A percentile compares a stretch with the other conserved stretches of the same genome.
These are phyloP conservation scores for Cadophora malorum DNA, from an alignment of 2,329 filamentous ascomycete species.

Conservation along the genomic window DNA sequence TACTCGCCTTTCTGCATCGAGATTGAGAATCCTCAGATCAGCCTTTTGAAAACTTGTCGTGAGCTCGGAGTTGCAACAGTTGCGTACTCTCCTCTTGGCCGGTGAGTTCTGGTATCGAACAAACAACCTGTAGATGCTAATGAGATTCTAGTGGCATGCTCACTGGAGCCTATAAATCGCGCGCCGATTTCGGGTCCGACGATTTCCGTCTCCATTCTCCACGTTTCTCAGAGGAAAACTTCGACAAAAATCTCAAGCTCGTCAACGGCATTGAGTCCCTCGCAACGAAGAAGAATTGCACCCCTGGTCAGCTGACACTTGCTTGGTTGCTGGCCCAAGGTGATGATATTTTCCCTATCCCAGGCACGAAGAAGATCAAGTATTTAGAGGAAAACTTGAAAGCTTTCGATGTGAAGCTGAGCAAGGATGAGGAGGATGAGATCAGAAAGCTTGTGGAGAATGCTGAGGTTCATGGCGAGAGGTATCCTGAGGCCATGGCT, in stretches of 20 bases:
- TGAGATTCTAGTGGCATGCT: constrained; percentile 50
- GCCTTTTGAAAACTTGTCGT: constrained; percentile 58
- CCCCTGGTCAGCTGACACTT: constrained; percentile 63
- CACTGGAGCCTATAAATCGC: constrained; percentile 55
- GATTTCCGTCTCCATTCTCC: constrained; percentile 56
- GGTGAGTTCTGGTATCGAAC: constrained; percentile 52
- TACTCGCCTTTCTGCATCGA: constrained; percentile 60
- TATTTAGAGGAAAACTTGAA: constrained; percentile 55
- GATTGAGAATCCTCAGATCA: constrained; percentile 57
- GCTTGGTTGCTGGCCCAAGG: constrained; percentile 69
- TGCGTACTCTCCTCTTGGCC: constrained; percentile 52
- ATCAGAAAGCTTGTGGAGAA: constrained; percentile 48
- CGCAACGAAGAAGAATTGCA: constrained; percentile 60
- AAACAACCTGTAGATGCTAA: not conserved
- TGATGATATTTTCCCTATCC: constrained; percentile 65
- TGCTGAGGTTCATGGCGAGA: constrained; percentile 32
- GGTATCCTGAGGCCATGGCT: constrained; percentile 26
- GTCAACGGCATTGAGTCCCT: constrained; percentile 57
- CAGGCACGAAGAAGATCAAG: constrained; percentile 55
- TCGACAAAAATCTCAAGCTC: constrained; percentile 60
- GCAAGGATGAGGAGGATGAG: constrained; percentile 47
- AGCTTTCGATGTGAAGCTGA: constrained; percentile 46
- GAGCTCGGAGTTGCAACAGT: constrained; percentile 53
- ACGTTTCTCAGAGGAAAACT: constrained; percentile 54
- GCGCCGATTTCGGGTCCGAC: constrained; percentile 55